Evolutionary conservation across 2,329 filamentous ascomycete genomes (phyloP).

Genomic region (Penicillium sp.): DNA sequence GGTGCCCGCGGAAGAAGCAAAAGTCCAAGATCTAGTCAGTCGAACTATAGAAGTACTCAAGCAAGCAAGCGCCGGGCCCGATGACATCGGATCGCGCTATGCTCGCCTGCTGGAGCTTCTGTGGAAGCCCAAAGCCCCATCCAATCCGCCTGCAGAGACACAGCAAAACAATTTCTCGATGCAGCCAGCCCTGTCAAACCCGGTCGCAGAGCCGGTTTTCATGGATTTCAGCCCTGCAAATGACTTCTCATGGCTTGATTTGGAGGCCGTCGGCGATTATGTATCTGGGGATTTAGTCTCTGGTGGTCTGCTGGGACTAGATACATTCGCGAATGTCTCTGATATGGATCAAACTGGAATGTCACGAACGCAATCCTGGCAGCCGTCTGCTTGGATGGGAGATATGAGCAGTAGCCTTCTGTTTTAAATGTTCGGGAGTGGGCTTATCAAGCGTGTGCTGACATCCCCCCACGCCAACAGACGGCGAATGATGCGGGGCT

Average conservation of each 20-base stretch:
- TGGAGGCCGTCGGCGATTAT: conserved; percentile 58
- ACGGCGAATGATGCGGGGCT: conserved; percentile 26
- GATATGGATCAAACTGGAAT: conserved; percentile 31
- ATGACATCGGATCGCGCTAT: conserved; percentile 60
- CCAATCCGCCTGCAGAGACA: conserved; percentile 26
- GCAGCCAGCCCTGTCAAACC: conserved; percentile 30
- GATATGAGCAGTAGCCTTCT: conserved; percentile 40
- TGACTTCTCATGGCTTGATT: conserved; percentile 60
- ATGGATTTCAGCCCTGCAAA: conserved; percentile 48
- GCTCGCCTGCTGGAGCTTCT: conserved; percentile 58
- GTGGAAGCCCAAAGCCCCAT: conserved; percentile 49
- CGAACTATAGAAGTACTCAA: conserved; percentile 59
- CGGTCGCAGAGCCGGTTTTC: conserved; percentile 38
- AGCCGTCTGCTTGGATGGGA: conserved; percentile 39
- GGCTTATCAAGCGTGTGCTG: neutral
- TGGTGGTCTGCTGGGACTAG: conserved; percentile 35
- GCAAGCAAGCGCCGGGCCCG: conserved; percentile 54
- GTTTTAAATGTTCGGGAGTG: conserved; percentile 22
- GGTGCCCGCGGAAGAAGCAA: conserved; percentile 52
- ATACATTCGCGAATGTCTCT: conserved; percentile 33
- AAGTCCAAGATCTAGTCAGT: conserved; percentile 56
- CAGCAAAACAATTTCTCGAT: conserved; percentile 32
- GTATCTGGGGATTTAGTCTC: conserved; percentile 46
- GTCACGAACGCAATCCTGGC: conserved; percentile 37
- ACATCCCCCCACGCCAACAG: conserved; percentile 1